Evolutionary conservation across 1,139 yeast species (phyloP).

Genomic region (Suhomyces maxii): DNA sequence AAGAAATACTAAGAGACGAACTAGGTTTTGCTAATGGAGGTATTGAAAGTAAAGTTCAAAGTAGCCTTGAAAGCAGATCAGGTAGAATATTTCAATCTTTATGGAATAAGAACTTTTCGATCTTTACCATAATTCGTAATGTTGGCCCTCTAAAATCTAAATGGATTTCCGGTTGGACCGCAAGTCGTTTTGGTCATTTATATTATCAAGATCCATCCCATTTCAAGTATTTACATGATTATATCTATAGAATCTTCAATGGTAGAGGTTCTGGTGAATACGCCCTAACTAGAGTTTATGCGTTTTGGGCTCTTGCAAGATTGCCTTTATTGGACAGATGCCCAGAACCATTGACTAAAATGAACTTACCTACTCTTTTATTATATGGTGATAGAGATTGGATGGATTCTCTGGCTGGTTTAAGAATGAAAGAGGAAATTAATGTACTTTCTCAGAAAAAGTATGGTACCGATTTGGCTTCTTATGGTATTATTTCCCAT

Average conservation of each 20-base stretch:
- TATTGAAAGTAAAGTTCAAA: constrained; percentile 9
- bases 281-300: constrained; percentile 44
- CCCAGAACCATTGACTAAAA: constrained; percentile 35
- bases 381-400: constrained; percentile 49
- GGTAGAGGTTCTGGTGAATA: constrained; percentile 49
- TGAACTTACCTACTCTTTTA: constrained; percentile 47
- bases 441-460: constrained; percentile 28
- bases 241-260: constrained; percentile 41
- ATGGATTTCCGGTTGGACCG: constrained; percentile 43
- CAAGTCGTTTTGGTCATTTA: constrained; percentile 38
- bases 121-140: constrained; percentile 37
- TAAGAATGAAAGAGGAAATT: constrained; percentile 40
- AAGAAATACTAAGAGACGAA: constrained; percentile 1
- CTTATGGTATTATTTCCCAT: constrained; percentile 27
- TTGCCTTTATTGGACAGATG: constrained; percentile 47
- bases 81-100: constrained; percentile 27
- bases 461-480: constrained; percentile 22
- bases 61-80: constrained; percentile 16
- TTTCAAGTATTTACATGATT: constrained; percentile 41
- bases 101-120: constrained; percentile 43
- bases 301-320: constrained; percentile 40
- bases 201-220: constrained; percentile 31
- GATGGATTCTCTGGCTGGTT: constrained; percentile 50
- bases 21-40: constrained; percentile 1
- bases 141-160: constrained; percentile 41